Base-by-base conservation (phyloP, 2,329 filamentous ascomycete species). In the Xylariaceae sp. region DNA sequence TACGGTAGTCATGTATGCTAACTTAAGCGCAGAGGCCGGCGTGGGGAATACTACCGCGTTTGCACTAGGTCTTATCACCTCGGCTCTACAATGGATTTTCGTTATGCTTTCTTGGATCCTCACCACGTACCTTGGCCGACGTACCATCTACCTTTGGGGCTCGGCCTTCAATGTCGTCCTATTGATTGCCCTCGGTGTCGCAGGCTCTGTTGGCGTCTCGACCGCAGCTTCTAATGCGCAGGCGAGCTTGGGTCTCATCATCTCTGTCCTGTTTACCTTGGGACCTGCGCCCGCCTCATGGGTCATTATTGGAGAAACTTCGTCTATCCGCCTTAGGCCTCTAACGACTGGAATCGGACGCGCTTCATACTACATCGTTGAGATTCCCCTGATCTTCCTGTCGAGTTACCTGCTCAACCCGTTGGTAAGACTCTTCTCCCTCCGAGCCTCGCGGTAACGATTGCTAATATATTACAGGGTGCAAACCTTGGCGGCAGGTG, bases 81-180 rank as follows among this genome's bases (percentile, higher is more conserved):
- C 53, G 18, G 53, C 23, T 20, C 49, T 59, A 7, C 56, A 59
- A 37, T 20, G 21, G 70, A 70, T 88, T 67, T 77, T 85, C 55
- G 82, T 85, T 68, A 86, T 86, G 79, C 74, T 85, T 35, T 88
- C 84, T 53, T 88, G 85, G 85, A 71, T 87, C 50, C 78, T 88
- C 43, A 87, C 82, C 11, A 79, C 80, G 1, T 87, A 84, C 70
- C 75, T 84, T 47, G 83, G 84, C 66, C 81, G 57, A 30, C 57
- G 57, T 41, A 42, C 57, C 11, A 57, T 59, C 37, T 59, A 59
- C 36, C 45, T 59, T 18, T 59, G 53, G 49, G 57, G 57, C 32
- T 53, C 53, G 16, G 44, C 37, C 13, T 26, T 51, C 41, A 57
- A 53, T 21, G 41, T 51, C 26, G 21, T 54, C 46, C 36, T 57